These are phyloP conservation scores for Saccharomycopsis fermentans DNA, from an alignment of 805 yeast genomes.

Conservation along the genomic window DNA sequence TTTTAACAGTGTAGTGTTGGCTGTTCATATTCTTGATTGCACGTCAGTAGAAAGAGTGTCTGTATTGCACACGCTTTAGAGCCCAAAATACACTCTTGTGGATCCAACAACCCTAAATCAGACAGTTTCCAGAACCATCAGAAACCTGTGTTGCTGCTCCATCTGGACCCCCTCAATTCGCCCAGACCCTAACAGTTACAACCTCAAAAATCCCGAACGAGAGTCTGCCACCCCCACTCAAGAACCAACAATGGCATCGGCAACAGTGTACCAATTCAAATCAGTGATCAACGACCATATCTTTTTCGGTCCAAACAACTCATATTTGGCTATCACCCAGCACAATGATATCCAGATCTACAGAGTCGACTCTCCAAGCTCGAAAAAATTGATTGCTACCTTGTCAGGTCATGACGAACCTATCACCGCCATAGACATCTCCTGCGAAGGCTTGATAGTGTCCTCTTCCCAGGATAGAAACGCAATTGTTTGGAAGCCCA, in stretches of 20 bases:
- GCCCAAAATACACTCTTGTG: too few relatives aligned
- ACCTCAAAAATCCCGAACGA: too few relatives aligned
- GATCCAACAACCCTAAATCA: too few relatives aligned
- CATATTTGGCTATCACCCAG: slow-evolving; percentile 68
- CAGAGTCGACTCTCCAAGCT: slow-evolving; percentile 36
- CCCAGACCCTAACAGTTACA: too few relatives aligned
- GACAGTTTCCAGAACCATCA: too few relatives aligned
- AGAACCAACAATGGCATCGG: not conserved
- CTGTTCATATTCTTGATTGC: not conserved
- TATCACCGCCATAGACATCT: slow-evolving; percentile 89
- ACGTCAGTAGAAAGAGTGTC: too few relatives aligned
- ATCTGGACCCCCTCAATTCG: too few relatives aligned
- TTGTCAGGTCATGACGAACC: slow-evolving; percentile 84
- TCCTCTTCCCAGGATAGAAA: slow-evolving; percentile 97
- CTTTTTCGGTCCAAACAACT: slow-evolving; percentile 55
- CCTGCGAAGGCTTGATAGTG: slow-evolving; percentile 79
- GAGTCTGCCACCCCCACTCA: too few relatives aligned
- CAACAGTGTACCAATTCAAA: slow-evolving; percentile 44
- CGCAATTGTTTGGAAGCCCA: slow-evolving; percentile 91
- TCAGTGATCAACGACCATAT: slow-evolving; percentile 86
- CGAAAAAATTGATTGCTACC: slow-evolving; percentile 46
- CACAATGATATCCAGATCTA: slow-evolving; percentile 69
- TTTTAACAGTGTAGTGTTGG: not conserved
- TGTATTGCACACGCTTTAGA: too few relatives aligned
- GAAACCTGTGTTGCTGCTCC: too few relatives aligned